Base-by-base conservation (phyloP, 2,329 filamentous ascomycete species). In the Chrysoporthe puriensis region DNA sequence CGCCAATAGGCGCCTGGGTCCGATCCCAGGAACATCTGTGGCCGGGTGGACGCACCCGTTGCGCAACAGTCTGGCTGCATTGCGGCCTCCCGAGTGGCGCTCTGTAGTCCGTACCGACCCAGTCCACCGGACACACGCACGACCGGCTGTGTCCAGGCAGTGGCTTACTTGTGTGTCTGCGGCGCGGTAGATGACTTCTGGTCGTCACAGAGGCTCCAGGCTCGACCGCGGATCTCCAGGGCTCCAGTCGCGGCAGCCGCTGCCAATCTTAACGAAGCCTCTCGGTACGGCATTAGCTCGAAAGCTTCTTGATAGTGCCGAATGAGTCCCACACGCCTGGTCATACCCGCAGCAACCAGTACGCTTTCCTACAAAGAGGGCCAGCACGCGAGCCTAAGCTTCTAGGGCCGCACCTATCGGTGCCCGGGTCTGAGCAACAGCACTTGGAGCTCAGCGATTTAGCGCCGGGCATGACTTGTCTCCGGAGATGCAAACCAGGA, bases 41-140 rank as follows among this genome's bases (percentile, higher is more conserved):
- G 46, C 9, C 42, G 42, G 60, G 48, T 63, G 54, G 21, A 58
- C 42, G 14, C 62, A 40, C 26, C 18, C 9, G 59, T 66, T 59
- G 50, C 60, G 60, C 64, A 58, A 18, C 64, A 61, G 56, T 34
- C n/a, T 34, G 52, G 32, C 48, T 63, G 46, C 66, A 63, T 57
- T 48, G 46, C 40, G 57, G 34, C 56, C 52, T 18, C 61, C 34
- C 34, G 64, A 62, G 32, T 62, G 46, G 56, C 32, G 34, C 48
- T 46, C 26, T 32, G 26, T 14, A 46, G 18, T 8, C 16, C 14
- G 46, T 52, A 40, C 21, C 46, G 40, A n/a, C 48, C 50, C 62
- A 65, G 18, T 26, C 52, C 44, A 14, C 42, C 46, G 32, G 48
- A 26, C 44, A 18, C 43, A 61, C 18, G 18, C 26, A 48, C 57